phyloP scores from a whole-genome alignment of 306 rosid genomes.

The Amphicarpaea edgeworthii region DNA sequence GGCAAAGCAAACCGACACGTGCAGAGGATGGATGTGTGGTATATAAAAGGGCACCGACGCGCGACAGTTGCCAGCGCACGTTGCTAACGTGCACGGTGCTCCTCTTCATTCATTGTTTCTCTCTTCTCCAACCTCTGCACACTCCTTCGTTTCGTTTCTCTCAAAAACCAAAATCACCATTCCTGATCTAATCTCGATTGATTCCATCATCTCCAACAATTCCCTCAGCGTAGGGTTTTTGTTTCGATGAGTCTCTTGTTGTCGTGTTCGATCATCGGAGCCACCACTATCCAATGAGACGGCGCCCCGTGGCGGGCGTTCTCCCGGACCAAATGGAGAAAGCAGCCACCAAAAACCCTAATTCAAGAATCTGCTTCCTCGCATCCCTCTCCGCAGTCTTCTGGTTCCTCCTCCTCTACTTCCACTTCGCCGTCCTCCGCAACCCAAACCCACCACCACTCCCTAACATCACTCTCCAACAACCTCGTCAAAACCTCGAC shows the following conservation, averaged over 20 bases:
- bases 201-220: background rate
- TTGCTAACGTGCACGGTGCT: slow-evolving; percentile 56
- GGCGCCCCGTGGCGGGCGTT: slow-evolving; percentile 69
- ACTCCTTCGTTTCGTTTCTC: too few relatives aligned
- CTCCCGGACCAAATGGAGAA: slow-evolving; percentile 80
- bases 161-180: background rate
- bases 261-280: slow-evolving; percentile 36
- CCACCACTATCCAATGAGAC: slow-evolving; percentile 64
- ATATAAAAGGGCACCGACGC: slow-evolving; percentile 61
- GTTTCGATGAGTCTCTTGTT: background rate
- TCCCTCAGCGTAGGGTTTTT: slow-evolving; percentile 17
- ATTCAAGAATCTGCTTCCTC: slow-evolving; percentile 70
- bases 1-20: slow-evolving; percentile 13
- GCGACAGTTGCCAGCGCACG: slow-evolving; percentile 40
- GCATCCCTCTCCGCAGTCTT: slow-evolving; percentile 73
- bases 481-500: background rate
- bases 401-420: slow-evolving; percentile 83
- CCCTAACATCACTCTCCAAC: slow-evolving; percentile 26
- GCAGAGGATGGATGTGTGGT: background rate
- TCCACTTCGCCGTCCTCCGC: slow-evolving; percentile 76
- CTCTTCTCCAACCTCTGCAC: background rate
- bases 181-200: background rate
- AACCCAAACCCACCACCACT: slow-evolving; percentile 50
- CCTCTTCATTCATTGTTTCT: too few relatives aligned
- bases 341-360: slow-evolving; percentile 59